phyloP scores from a whole-genome alignment of 73 alveolate genomes.

The Tetrahymena borealis region DNA sequence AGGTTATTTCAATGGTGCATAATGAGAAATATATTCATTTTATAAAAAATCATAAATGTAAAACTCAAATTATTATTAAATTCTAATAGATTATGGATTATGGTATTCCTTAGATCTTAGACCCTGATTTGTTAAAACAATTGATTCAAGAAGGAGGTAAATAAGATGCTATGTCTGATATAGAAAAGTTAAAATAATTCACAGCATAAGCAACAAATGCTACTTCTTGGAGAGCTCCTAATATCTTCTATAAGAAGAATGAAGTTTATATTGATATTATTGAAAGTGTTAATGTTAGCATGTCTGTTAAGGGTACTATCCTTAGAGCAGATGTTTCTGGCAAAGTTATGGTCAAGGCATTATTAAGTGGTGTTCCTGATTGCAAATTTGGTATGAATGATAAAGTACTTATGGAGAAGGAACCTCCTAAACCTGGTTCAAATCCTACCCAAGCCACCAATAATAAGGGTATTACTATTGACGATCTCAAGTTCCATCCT shows the following conservation, averaged over 20 bases:
- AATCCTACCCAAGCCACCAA: slow-evolving; percentile 24
- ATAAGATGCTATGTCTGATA: slow-evolving; percentile 33
- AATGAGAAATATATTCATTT: too few relatives aligned
- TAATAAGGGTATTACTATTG: slow-evolving; percentile 78
- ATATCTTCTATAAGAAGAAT: slow-evolving; percentile 77
- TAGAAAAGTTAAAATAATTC: slow-evolving; percentile 69
- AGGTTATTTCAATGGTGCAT: too few relatives aligned
- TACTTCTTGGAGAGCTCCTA: slow-evolving; percentile 87
- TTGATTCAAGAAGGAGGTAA: slow-evolving; percentile 37
- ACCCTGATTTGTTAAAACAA: slow-evolving; percentile 73
- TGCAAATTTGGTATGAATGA: slow-evolving; percentile 98
- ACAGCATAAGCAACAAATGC: slow-evolving; percentile 91
- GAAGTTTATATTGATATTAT: slow-evolving; percentile 93
- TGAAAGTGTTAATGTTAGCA: slow-evolving; percentile 87
- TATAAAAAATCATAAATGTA: too few relatives aligned
- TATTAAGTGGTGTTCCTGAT: slow-evolving; percentile 93
- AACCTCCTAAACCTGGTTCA: slow-evolving; percentile 49
- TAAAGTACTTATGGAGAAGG: slow-evolving; percentile 72
- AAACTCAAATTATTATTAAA: too few relatives aligned
- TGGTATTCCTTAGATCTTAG: slow-evolving; percentile 82
- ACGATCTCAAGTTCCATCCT: slow-evolving; percentile 78
- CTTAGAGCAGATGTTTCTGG: slow-evolving; percentile 89
- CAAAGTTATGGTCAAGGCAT: slow-evolving; percentile 70
- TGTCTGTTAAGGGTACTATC: slow-evolving; percentile 87
- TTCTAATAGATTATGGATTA: slow-evolving; percentile 61